Percentiles rank a stretch among this genome's conserved stretches.
Evolutionary conservation across 2,329 filamentous ascomycete genomes (phyloP).

Genomic region (Clonostachys rhizophaga): DNA sequence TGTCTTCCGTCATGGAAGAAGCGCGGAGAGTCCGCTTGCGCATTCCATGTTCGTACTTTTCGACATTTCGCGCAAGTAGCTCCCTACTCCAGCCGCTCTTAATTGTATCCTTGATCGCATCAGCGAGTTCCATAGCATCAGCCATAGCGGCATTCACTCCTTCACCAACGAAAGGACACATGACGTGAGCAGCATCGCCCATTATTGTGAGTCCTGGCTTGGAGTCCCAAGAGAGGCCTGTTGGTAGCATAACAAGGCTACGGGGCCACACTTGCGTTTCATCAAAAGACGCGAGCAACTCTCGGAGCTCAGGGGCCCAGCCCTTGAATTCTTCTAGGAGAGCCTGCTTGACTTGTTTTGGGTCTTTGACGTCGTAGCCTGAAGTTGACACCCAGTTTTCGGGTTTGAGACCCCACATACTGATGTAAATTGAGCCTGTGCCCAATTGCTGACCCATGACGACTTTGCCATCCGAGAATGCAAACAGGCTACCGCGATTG

Average conservation of each 20-base stretch:
- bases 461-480: not conserved
- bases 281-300: not conserved
- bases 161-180: conserved; percentile 39
- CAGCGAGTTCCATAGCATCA: conserved; percentile 39
- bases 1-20: not conserved
- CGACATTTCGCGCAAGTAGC: not conserved
- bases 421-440: not conserved
- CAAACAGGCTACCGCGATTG: not conserved
- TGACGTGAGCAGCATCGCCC: conserved; percentile 51
- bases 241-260: not conserved
- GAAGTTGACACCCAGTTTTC: not conserved
- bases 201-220: conserved; percentile 39
- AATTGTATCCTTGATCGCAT: conserved; percentile 13
- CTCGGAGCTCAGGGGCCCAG: not conserved
- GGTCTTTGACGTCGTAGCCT: not conserved
- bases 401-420: not conserved
- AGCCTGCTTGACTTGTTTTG: not conserved
- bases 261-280: not conserved
- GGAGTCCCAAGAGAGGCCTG: conserved; percentile 25
- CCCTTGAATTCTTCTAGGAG: not conserved
- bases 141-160: conserved; percentile 48
- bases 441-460: not conserved
- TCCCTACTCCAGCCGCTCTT: not conserved
- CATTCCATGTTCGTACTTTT: not conserved
- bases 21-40: not conserved